Percentiles rank a stretch among this genome's conserved stretches.
Conservation (phyloP, 352 stramenopile species). For the Globisporangium polare region DNA sequence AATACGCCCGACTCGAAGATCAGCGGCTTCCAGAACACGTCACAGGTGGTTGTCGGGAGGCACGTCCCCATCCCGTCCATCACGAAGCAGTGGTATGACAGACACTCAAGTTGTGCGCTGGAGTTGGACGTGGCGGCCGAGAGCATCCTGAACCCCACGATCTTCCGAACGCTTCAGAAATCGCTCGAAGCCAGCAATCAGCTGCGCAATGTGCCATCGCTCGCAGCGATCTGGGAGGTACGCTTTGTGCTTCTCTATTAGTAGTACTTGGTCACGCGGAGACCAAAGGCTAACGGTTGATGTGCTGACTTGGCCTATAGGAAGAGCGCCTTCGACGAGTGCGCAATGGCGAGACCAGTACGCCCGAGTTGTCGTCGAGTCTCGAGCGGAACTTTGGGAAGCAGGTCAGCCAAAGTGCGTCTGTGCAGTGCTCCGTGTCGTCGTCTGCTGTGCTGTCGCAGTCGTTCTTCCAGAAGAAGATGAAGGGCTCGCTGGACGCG, state of each 20-base stretch:
- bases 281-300: too few relatives aligned
- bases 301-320: slow-evolving; percentile 33
- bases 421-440: slow-evolving; percentile 21
- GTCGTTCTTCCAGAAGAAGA: slow-evolving; percentile 79
- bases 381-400: slow-evolving; percentile 35
- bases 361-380: slow-evolving; percentile 48
- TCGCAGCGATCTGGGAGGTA: slow-evolving; percentile 83
- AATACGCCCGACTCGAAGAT: slow-evolving; percentile 33
- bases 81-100: slow-evolving; percentile 50
- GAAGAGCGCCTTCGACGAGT: slow-evolving; percentile 61
- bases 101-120: slow-evolving; percentile 65
- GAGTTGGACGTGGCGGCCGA: slow-evolving; percentile 68
- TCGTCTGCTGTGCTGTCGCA: slow-evolving; percentile 65
- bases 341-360: slow-evolving; percentile 44
- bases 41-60: slow-evolving; percentile 21
- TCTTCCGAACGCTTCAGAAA: slow-evolving; percentile 40
- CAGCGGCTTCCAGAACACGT: slow-evolving; percentile 25
- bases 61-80: slow-evolving; percentile 26
- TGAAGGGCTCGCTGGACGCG: slow-evolving; percentile 55
- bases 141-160: slow-evolving; percentile 62
- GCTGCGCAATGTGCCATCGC: slow-evolving; percentile 65
- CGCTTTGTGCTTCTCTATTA: background rate
- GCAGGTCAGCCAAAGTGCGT: slow-evolving; percentile 18
- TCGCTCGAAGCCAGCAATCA: slow-evolving; percentile 35
- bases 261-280: too few relatives aligned